Conservation (phyloP, 768 basidiomycete species). For the Leccinum disarticulatum region DNA sequence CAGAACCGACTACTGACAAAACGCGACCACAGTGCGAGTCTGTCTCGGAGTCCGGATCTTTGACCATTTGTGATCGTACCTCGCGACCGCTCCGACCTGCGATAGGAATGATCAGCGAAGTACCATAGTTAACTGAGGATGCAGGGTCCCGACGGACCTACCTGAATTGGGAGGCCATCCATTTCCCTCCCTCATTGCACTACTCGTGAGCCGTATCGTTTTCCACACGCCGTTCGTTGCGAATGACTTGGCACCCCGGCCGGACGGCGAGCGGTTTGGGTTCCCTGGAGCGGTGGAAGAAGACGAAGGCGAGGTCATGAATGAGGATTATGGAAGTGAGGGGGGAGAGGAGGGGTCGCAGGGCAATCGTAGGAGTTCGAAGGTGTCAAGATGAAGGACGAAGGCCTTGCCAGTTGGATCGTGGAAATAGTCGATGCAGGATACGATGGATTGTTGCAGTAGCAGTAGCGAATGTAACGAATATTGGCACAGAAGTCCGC, state of each 20-base stretch:
- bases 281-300: conserved; percentile 84
- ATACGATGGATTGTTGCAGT: conserved; percentile 33
- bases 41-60: too few species aligned
- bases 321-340: conserved; percentile 41
- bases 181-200: conserved; percentile 75
- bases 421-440: conserved; percentile 58
- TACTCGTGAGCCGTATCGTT: conserved; percentile 80
- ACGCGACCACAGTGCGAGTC: conserved; percentile 11
- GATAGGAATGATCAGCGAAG: too few species aligned
- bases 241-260: conserved; percentile 60
- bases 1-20: conserved; percentile 50
- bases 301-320: conserved; percentile 63
- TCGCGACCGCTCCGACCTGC: too few species aligned
- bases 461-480: neutral
- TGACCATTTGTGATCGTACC: too few species aligned
- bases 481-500: conserved; percentile 3
- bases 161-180: too few species aligned
- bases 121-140: too few species aligned
- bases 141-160: too few species aligned
- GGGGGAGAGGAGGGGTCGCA: conserved; percentile 68
- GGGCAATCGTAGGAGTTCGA: conserved; percentile 64
- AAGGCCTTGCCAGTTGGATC: conserved; percentile 57
- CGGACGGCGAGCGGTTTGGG: conserved; percentile 84
- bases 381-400: conserved; percentile 65
- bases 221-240: conserved; percentile 80